Evolutionary conservation across 2,329 filamentous ascomycete genomes (phyloP).

Genomic region (Rugonectria rugulosa): DNA sequence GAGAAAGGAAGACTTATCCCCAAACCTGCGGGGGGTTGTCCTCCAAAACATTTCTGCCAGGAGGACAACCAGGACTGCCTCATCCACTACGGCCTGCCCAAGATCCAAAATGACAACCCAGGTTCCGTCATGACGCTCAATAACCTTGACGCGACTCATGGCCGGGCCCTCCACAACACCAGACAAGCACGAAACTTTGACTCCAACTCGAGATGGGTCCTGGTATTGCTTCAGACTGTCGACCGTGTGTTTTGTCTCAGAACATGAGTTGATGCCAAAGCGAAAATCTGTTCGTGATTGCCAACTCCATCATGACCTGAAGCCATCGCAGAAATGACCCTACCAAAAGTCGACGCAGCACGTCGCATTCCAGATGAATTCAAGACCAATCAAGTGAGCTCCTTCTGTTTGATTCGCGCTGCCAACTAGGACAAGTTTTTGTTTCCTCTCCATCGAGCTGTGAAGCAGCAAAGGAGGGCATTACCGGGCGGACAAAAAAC

Average conservation of each 20-base stretch:
- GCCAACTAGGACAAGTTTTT: slow-evolving; percentile 95
- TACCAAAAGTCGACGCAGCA: slow-evolving; percentile 27
- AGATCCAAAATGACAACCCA: slow-evolving; percentile 33
- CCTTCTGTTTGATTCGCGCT: slow-evolving; percentile 84
- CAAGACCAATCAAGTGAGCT: slow-evolving; percentile 42
- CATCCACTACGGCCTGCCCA: slow-evolving; percentile 37
- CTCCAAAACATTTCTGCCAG: slow-evolving; percentile 59
- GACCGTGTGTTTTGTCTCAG: slow-evolving; percentile 8
- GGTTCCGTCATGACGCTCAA: slow-evolving; percentile 23
- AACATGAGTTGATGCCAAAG: slow-evolving; percentile 19
- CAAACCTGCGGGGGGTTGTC: slow-evolving; percentile 54
- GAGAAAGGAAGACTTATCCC: slow-evolving; percentile 57
- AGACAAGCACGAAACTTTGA: slow-evolving; percentile 95
- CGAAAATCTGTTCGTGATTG: slow-evolving; percentile 22
- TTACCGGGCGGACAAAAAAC: slow-evolving; percentile 86
- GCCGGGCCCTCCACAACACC: slow-evolving; percentile 42
- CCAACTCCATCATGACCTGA: slow-evolving; percentile 17
- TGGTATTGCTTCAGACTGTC: slow-evolving; percentile 46
- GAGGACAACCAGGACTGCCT: slow-evolving; percentile 58
- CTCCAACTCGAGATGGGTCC: slow-evolving; percentile 93
- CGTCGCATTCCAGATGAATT: slow-evolving; percentile 18
- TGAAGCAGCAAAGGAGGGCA: slow-evolving; percentile 65
- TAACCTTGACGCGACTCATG: slow-evolving; percentile 6
- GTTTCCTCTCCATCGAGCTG: slow-evolving; percentile 72
- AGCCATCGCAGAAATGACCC: slow-evolving; percentile 31